Base-by-base conservation (phyloP, 805 yeast species). In the Lachancea meyersii region DNA sequence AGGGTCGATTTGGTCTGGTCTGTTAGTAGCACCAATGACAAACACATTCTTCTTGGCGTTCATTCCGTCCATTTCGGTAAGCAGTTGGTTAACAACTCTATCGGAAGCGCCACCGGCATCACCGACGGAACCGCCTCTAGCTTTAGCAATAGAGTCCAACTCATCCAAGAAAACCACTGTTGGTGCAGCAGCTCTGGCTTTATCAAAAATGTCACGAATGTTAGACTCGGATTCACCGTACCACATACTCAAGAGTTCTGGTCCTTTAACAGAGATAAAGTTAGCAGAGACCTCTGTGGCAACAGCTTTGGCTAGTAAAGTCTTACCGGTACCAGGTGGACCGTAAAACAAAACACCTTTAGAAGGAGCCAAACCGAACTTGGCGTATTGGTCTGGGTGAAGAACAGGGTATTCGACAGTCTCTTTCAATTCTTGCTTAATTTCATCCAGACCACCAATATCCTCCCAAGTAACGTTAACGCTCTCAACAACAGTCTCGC, bases 261-360 rank as follows among this genome's bases (percentile, higher is more conserved):
- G 97, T 55, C 97, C 97, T 71, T 88, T 88, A 42, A 91, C 97
- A 38, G 96, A 85, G 54, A 93, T 93, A 71, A 93, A 93, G 68
- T 93, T 93, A 27, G 98, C 99, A 49, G 96, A 86, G 30, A 93
- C 97, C 68, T 93, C 98, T 38, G 97, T 93, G 38, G 99, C 99
- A 55, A 93, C 97, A 43, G 99, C 99, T 71, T 93, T 93, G 36
- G 98, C 98, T 59, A 93, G 76, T 61, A 93, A 72, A 3, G 99
- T 93, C 73, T 93, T 93, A 88, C 98, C 98, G 48, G 97, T 93
- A 85, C 99, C 99, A 48, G 99, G 99, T 41, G 99, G 99, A 57
- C 99, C 99, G 66, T 85, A 93, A 76, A 93, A 93, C 65, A 93
- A 75, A 53, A 93, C 98, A 73, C 99, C 99, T 71, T 91, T 89